Evolutionary conservation across 164 flowering plant species (phyloP).

Genomic region (Sextonia rubra): DNA sequence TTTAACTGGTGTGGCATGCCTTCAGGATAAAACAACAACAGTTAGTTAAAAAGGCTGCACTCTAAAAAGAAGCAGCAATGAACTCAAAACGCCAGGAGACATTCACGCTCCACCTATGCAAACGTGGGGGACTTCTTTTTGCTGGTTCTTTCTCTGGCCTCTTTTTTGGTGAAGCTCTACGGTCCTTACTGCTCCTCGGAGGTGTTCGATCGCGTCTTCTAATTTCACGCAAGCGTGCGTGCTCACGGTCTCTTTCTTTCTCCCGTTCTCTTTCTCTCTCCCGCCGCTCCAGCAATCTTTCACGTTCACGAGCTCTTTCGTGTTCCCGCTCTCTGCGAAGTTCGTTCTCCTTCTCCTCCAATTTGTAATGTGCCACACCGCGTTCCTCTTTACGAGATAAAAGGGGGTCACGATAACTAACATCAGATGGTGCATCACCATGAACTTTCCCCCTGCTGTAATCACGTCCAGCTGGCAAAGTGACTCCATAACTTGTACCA

Average conservation of each 20-base stretch:
- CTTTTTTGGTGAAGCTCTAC: constrained; percentile 46
- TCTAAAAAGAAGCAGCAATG: constrained; percentile 45
- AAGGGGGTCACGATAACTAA: constrained; percentile 52
- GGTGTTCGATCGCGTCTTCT: constrained; percentile 76
- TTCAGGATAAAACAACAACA: constrained; percentile 83
- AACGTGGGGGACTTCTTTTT: constrained; percentile 66
- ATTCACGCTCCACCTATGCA: constrained; percentile 84
- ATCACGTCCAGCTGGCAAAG: constrained; percentile 98
- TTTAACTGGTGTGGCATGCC: constrained; percentile 90
- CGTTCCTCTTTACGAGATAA: constrained; percentile 48
- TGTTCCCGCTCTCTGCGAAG: constrained; percentile 52
- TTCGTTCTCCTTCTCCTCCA: constrained; percentile 74
- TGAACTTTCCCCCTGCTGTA: constrained; percentile 78
- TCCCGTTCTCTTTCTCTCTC: constrained; percentile 35
- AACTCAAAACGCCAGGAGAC: constrained; percentile 26
- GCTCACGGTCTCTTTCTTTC: constrained; percentile 31
- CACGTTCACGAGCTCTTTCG: constrained; percentile 44
- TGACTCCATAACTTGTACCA: constrained; percentile 88
- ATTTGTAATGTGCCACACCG: constrained; percentile 27
- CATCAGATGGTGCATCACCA: constrained; percentile 54
- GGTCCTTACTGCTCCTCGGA: constrained; percentile 61
- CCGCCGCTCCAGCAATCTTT: constrained; percentile 24
- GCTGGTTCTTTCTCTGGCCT: constrained; percentile 38
- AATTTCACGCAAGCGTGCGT: constrained; percentile 43
- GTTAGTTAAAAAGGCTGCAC: constrained; percentile 62